These are phyloP conservation scores for Pseudocercospora crystallina DNA, from an alignment of 2,329 filamentous ascomycete species.

Conservation along the genomic window DNA sequence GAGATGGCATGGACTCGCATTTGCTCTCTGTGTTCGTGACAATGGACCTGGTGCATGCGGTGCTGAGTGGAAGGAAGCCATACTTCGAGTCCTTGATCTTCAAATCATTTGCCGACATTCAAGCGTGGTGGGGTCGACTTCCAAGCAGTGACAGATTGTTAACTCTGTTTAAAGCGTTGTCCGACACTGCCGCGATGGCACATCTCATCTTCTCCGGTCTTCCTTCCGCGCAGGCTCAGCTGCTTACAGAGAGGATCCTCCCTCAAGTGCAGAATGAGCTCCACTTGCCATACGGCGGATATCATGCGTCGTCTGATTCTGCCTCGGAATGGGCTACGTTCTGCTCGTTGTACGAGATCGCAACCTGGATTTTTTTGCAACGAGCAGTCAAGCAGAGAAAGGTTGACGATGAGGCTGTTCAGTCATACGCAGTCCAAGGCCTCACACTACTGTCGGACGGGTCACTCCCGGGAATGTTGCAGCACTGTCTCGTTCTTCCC, in stretches of 20 bases:
- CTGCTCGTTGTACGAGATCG: slow-evolving; percentile 7
- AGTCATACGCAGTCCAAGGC: slow-evolving; percentile 9
- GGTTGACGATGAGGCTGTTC: slow-evolving; percentile 11
- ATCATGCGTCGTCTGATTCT: not conserved
- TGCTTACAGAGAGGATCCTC: not conserved
- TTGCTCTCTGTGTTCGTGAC: slow-evolving; percentile 17
- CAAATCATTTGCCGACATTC: slow-evolving; percentile 9
- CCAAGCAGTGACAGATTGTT: slow-evolving; percentile 8
- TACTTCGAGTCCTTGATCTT: slow-evolving; percentile 16
- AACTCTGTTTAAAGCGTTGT: slow-evolving; percentile 1
- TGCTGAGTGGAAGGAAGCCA: slow-evolving; percentile 14
- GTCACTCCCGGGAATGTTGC: slow-evolving; percentile 12
- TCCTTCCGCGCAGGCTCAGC: not conserved
- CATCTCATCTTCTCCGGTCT: slow-evolving; percentile 5
- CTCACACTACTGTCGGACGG: not conserved
- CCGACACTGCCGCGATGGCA: slow-evolving; percentile 11
- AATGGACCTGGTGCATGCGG: slow-evolving; percentile 16
- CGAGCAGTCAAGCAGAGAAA: slow-evolving; percentile 7
- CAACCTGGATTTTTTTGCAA: slow-evolving; percentile 12
- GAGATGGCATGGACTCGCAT: slow-evolving; percentile 14
- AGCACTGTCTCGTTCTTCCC: slow-evolving; percentile 18
- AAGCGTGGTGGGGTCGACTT: slow-evolving; percentile 19
- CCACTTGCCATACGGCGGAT: not conserved
- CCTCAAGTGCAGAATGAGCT: not conserved
- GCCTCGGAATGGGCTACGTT: slow-evolving; percentile 9